A percentile compares a stretch with the other conserved stretches of the same genome.
phyloP scores from a whole-genome alignment of 2,329 filamentous ascomycete genomes.

The Rhinocladiella mackenziei region DNA sequence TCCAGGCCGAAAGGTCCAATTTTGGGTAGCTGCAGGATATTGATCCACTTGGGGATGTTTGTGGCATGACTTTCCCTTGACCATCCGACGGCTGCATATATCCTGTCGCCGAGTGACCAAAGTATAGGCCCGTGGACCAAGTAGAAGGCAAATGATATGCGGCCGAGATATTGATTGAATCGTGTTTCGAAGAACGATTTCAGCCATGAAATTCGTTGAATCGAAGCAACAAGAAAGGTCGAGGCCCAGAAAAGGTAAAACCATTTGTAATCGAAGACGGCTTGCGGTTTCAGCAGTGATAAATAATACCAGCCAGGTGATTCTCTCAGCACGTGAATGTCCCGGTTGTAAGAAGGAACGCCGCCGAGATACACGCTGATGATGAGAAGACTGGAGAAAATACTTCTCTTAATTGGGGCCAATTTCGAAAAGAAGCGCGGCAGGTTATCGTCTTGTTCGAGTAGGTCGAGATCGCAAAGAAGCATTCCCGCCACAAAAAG shows the following conservation, averaged over 20 bases:
- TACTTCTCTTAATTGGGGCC: constrained; percentile 47
- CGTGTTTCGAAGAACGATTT: constrained; percentile 44
- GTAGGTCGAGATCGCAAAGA: constrained; percentile 58
- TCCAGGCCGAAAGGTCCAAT: constrained; percentile 59
- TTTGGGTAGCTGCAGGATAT: constrained; percentile 53
- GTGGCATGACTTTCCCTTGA: constrained; percentile 46
- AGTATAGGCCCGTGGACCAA: constrained; percentile 46
- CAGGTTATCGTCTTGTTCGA: constrained; percentile 49
- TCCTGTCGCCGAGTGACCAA: constrained; percentile 56
- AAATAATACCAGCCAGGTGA: constrained; percentile 26
- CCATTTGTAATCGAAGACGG: constrained; percentile 64
- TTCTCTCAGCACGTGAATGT: constrained; percentile 20
- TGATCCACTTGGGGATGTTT: constrained; percentile 55
- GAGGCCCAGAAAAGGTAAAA: constrained; percentile 64
- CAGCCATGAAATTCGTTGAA: constrained; percentile 57
- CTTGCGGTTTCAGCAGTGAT: constrained; percentile 54
- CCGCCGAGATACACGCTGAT: constrained; percentile 57
- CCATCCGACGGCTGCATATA: constrained; percentile 62
- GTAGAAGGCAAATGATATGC: constrained; percentile 47
- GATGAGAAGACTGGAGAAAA: constrained; percentile 53
- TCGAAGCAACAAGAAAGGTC: constrained; percentile 52
- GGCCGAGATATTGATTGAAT: constrained; percentile 45
- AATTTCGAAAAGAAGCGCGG: constrained; percentile 49
- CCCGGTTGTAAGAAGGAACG: constrained; percentile 54
- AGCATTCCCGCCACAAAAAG: constrained; percentile 61